phyloP scores from a whole-genome alignment of 495 filamentous ascomycete species.

The Penicillium odoratum region DNA sequence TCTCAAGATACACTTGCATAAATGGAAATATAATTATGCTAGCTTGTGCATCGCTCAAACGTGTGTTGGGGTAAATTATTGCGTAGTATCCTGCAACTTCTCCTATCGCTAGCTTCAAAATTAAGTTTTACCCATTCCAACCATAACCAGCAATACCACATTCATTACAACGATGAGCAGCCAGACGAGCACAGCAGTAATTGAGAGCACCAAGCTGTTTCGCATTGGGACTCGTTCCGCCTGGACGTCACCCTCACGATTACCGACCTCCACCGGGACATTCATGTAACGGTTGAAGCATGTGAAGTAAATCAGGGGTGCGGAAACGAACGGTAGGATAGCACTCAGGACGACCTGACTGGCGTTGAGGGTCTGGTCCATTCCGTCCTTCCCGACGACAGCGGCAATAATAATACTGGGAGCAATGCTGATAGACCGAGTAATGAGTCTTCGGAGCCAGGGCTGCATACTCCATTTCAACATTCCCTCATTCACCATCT shows the following conservation, averaged over 20 bases:
- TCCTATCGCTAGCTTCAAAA: too few species aligned
- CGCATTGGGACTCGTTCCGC: slow-evolving; percentile 28
- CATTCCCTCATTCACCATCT: slow-evolving; percentile 81
- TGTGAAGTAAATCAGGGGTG: slow-evolving; percentile 86
- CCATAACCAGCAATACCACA: slow-evolving; percentile 65
- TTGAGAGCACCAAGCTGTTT: slow-evolving; percentile 43
- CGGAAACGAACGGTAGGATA: slow-evolving; percentile 77
- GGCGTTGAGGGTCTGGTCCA: slow-evolving; percentile 70
- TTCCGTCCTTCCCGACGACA: slow-evolving; percentile 67
- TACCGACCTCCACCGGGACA: slow-evolving; percentile 43
- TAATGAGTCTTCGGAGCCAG: slow-evolving; percentile 71
- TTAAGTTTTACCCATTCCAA: slow-evolving; percentile 41
- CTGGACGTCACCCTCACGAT: slow-evolving; percentile 25
- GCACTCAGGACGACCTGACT: slow-evolving; percentile 80
- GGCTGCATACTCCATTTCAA: slow-evolving; percentile 68
- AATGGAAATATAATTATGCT: too few species aligned
- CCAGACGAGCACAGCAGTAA: slow-evolving; percentile 62
- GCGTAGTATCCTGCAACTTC: too few species aligned
- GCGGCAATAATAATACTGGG: slow-evolving; percentile 81
- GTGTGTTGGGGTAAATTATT: too few species aligned
- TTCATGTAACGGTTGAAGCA: slow-evolving; percentile 81
- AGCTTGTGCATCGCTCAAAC: too few species aligned
- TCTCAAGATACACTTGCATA: too few species aligned
- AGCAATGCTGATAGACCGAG: slow-evolving; percentile 71
- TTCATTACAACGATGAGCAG: slow-evolving; percentile 71